These are phyloP conservation scores for Pogostemon cablin DNA, from an alignment of 257 asterid species.

Conservation along the genomic window DNA sequence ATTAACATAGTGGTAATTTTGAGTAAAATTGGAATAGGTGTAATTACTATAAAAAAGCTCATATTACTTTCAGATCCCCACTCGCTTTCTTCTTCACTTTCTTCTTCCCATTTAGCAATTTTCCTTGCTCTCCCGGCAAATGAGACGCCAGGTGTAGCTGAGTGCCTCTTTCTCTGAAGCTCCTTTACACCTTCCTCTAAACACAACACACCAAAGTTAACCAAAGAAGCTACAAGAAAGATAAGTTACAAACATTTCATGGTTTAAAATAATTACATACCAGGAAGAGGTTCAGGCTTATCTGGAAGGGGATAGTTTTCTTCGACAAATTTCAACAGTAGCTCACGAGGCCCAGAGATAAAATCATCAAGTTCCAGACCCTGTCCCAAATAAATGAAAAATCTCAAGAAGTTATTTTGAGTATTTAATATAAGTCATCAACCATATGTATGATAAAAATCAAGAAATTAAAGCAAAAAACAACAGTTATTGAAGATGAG, in stretches of 20 bases:
- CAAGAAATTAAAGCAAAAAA: slow-evolving; percentile 15
- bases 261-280: slow-evolving; percentile 44
- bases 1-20: slow-evolving; percentile 12
- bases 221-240: slow-evolving; percentile 30
- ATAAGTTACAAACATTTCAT: slow-evolving; percentile 32
- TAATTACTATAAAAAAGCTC: slow-evolving; percentile 15
- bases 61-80: slow-evolving; percentile 83
- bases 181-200: slow-evolving; percentile 82
- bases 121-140: slow-evolving; percentile 83
- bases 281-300: slow-evolving; percentile 87
- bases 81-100: slow-evolving; percentile 80
- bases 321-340: slow-evolving; percentile 92
- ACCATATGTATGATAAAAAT: slow-evolving; percentile 17
- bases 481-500: slow-evolving; percentile 1
- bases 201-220: slow-evolving; percentile 30
- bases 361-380: slow-evolving; percentile 98
- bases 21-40: slow-evolving; percentile 1
- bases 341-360: slow-evolving; percentile 97
- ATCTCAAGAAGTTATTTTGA: slow-evolving; percentile 37
- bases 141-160: slow-evolving; percentile 77
- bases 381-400: slow-evolving; percentile 44
- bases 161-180: slow-evolving; percentile 91
- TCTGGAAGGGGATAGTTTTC: slow-evolving; percentile 96
- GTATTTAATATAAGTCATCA: slow-evolving; percentile 19
- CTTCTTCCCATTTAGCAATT: slow-evolving; percentile 73